Evolutionary conservation across 257 asterid species (phyloP).

Genomic region (Ocimum tenuiflorum): DNA sequence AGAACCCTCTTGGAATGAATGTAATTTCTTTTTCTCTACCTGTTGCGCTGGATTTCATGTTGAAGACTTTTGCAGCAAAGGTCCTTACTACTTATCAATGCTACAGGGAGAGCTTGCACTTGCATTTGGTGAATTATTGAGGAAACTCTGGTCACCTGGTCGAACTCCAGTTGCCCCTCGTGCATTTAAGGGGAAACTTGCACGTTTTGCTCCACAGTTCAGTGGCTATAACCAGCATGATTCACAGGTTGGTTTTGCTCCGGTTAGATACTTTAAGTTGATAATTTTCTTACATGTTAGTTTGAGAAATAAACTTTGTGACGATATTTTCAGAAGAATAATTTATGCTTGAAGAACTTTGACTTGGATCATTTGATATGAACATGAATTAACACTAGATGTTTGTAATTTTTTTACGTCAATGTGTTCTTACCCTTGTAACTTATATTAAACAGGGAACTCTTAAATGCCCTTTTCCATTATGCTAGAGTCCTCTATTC

Average conservation of each 20-base stretch:
- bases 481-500: too few relatives aligned
- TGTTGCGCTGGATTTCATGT: constrained; percentile 13
- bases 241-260: constrained; percentile 58
- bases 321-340: too few relatives aligned
- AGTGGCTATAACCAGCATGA: constrained; percentile 97
- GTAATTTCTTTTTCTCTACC: constrained; percentile 41
- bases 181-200: constrained; percentile 76
- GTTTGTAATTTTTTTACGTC: neutral
- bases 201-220: constrained; percentile 94
- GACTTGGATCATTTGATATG: neutral
- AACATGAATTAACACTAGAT: constrained; percentile 4
- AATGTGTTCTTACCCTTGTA: neutral
- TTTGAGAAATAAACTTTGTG: too few relatives aligned
- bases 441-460: neutral
- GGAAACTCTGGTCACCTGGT: constrained; percentile 92
- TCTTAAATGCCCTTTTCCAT: neutral
- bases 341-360: too few relatives aligned
- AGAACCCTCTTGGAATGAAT: constrained; percentile 88
- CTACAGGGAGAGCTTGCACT: constrained; percentile 94
- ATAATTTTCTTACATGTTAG: too few relatives aligned
- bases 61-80: constrained; percentile 5
- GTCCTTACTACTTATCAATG: constrained; percentile 25
- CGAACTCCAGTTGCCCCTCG: constrained; percentile 79
- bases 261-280: neutral
- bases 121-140: constrained; percentile 81